Evolutionary conservation across 2,329 filamentous ascomycete genomes (phyloP), one percentile per base, ranked within the genome.

Genomic region (Diaporthe helianthi): DNA sequence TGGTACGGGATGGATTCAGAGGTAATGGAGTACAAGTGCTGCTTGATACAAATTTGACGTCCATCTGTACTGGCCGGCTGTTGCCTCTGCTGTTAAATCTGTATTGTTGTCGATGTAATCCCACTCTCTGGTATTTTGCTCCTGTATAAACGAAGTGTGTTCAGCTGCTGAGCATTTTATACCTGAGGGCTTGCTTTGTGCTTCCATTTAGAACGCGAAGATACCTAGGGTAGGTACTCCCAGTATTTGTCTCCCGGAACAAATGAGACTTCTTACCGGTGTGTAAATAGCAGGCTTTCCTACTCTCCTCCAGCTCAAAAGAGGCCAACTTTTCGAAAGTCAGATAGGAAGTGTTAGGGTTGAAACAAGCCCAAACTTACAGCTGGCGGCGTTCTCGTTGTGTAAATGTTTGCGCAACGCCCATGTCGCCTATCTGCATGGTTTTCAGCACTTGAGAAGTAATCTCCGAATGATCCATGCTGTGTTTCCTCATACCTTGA

Each of bases 91-190:
- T 10, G 12, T 29, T 9, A 68, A 9, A 33, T 49, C 3, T 29
- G 65, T 38, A 31, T 47, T 29, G 8, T 49, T 49, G 24, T 53
- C 65, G 36, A 68, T 22, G 29, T 68, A 68, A 12, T 68, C 65
- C 65, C 65, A 68, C 7, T 68, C 65, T 52, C n/a, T 68, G 31
- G 65, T 68, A 19, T 60, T 68, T 68, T 68, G 65, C 44, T 68
- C 65, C 65, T 68, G 31, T 6, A 10, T 52, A 12, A 7, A n/a
- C 13, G 8, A 41, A n/a, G 6, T 31, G 7, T 41, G 31, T 12
- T 52, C 2, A 65, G 61, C 33, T 3, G 13, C 6, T 64, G 24
- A 19, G 12, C 17, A n/a, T 6, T 9, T 5, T 6, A 19, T 17
- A 5, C 26, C 41, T 22, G 26, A 17, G n/a, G 41, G 15, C 31